Evolutionary conservation across 1,139 yeast genomes (phyloP), one percentile per base, ranked within the genome.

Genomic region (Yamadazyma oceani): DNA sequence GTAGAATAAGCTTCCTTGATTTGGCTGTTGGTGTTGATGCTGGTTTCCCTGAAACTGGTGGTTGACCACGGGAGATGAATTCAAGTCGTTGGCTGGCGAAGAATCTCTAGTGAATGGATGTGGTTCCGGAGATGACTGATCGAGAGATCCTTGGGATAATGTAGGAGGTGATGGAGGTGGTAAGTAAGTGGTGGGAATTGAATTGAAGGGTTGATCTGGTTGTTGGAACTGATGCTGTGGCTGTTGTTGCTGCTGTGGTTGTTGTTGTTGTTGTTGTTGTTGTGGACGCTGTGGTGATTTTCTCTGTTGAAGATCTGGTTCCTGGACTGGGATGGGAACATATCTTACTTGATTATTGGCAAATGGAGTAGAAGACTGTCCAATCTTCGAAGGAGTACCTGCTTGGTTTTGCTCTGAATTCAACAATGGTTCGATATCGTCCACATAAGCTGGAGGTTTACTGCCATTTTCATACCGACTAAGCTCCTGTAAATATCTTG

Each of bases 101-200:
- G 71, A 68, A 12, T 72, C 60, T 45, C 39, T 34, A 13, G 35
- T 32, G 23, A 35, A 42, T 6, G 44, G 29, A 9, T 50, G 59
- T 21, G 74, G 74, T 39, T 70, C 75, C 2, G 75, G 74, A 1
- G 72, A 66, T 1, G 67, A 62, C 27, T 64, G 62, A 57, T 64
- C 69, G 2, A 71, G 70, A 1, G 69, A 63, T 1, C 60, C 69
- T 35, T 60, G 51, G 4, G 64, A 53, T 35, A 64, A 55, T 5
- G 69, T 58, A 16, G 78, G 76, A 5, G 78, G 69, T 4, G 69
- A 53, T 4, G 75, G 76, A 10, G 75, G 75, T 7, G 75, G 75
- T 37, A 70, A 57, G 40, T 44, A 63, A 3, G 55, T 56, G 35
- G 50, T 60, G 46, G 43, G 48, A n/a, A 43, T 36, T 28, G 37